Conservation (phyloP, 768 basidiomycete genomes). For the Tricholoma bakamatsutake region DNA sequence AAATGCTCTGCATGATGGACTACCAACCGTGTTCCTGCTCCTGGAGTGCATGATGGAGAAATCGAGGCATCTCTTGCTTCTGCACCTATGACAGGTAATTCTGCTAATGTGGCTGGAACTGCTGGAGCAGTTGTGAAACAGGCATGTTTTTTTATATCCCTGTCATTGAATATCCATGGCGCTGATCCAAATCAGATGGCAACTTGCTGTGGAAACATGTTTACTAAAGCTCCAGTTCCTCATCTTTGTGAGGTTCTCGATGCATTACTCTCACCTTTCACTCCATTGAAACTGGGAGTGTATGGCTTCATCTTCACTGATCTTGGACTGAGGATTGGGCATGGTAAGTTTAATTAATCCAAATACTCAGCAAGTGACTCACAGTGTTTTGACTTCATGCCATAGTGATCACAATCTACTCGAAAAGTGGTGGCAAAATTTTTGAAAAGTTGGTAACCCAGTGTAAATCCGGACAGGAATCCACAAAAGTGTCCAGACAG, state of each 20-base stretch:
- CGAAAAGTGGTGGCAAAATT: too few species aligned
- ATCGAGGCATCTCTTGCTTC: too few species aligned
- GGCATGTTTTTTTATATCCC: background rate
- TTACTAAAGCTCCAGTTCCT: background rate
- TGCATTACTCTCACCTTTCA: background rate
- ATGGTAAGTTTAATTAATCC: background rate
- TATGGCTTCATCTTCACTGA: background rate
- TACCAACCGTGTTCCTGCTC: too few species aligned
- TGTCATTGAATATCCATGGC: background rate
- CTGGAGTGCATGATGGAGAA: too few species aligned
- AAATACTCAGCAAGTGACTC: background rate
- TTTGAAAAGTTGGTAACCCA: too few species aligned
- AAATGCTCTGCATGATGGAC: too few species aligned
- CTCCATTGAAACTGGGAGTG: background rate
- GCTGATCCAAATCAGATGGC: background rate
- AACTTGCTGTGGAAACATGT: background rate
- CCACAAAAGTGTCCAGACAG: too few species aligned
- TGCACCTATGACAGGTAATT: too few species aligned
- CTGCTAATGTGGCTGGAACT: background rate
- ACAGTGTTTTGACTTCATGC: background rate
- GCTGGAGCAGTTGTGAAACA: background rate
- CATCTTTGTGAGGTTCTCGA: too few species aligned
- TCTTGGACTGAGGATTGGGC: too few species aligned
- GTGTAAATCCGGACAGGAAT: too few species aligned
- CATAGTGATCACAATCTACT: slow-evolving; percentile 4